Conservation (phyloP, 257 asterid species). For the Scutellaria baicalensis region DNA sequence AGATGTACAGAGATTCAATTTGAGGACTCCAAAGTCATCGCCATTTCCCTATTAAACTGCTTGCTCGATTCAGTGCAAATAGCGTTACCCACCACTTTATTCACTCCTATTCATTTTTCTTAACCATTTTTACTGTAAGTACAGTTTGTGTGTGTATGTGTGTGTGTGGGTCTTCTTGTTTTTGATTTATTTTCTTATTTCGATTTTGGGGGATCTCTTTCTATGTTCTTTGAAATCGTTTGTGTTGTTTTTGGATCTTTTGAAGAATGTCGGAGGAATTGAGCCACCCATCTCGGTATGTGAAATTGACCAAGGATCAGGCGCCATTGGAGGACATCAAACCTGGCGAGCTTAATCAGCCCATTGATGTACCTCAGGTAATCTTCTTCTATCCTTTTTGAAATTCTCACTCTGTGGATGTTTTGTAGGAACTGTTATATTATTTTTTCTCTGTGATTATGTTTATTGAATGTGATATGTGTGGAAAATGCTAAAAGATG, state of each 20-base stretch:
- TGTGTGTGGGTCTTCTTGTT: background rate
- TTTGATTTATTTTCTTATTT: background rate
- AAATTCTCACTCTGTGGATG: background rate
- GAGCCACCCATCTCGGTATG: conserved; percentile 74
- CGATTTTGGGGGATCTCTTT: background rate
- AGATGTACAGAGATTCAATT: background rate
- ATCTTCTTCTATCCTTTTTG: background rate
- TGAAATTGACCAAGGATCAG: conserved; percentile 82
- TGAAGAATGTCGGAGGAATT: conserved; percentile 68
- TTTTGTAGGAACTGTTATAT: background rate
- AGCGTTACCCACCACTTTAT: background rate
- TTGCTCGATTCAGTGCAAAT: background rate
- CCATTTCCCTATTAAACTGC: background rate
- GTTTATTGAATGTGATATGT: background rate
- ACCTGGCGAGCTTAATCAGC: conserved; percentile 98
- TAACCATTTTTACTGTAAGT: conserved; percentile 6
- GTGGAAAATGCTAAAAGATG: background rate
- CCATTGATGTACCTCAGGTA: conserved; percentile 87
- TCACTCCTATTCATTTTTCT: background rate
- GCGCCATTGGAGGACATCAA: conserved; percentile 71
- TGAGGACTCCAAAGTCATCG: background rate
- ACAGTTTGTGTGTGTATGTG: background rate
- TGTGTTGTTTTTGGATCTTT: conserved; percentile 8
- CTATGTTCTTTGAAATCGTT: background rate
- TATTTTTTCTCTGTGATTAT: background rate